Evolutionary conservation across 257 asterid species (phyloP).

Genomic region (Eustoma russellianum): DNA sequence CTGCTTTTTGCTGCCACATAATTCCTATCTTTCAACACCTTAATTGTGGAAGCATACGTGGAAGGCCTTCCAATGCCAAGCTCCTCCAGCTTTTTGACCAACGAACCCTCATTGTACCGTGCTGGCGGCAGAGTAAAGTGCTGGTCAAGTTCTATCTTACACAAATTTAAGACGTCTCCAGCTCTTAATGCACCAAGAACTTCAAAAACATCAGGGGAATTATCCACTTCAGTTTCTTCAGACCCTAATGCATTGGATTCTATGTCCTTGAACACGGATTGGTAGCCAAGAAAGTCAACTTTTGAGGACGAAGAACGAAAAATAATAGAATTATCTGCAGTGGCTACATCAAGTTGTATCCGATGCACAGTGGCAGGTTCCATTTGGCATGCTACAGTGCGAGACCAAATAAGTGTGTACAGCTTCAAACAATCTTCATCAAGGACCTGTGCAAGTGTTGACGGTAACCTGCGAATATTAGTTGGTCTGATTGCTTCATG

Average conservation of each 20-base stretch:
- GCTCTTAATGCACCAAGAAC: conserved; percentile 43
- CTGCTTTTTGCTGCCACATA: conserved; percentile 55
- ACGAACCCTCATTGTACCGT: conserved; percentile 72
- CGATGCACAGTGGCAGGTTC: conserved; percentile 64
- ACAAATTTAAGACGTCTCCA: conserved; percentile 43
- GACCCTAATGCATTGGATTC: conserved; percentile 32
- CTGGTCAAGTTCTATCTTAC: conserved; percentile 48
- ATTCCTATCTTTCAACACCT: conserved; percentile 80
- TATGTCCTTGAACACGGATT: conserved; percentile 54
- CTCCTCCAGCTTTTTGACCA: conserved; percentile 86
- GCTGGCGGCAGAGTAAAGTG: conserved; percentile 76
- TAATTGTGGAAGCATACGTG: conserved; percentile 79
- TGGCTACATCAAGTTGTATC: conserved; percentile 66
- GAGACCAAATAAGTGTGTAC: conserved; percentile 79
- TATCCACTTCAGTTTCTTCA: conserved; percentile 31
- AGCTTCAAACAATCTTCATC: conserved; percentile 77
- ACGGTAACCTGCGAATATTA: conserved; percentile 64
- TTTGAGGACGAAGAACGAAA: conserved; percentile 65
- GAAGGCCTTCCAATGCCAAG: conserved; percentile 99
- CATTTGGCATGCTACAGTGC: conserved; percentile 89
- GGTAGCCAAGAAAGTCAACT: conserved; percentile 58
- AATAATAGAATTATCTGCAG: conserved; percentile 42
- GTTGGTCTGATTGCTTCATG: conserved; percentile 99
- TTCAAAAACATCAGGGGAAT: conserved; percentile 29
- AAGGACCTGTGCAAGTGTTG: conserved; percentile 55